phyloP scores from a whole-genome alignment of 192 early-diverging fungal species.

The Umbelopsis vinacea region DNA sequence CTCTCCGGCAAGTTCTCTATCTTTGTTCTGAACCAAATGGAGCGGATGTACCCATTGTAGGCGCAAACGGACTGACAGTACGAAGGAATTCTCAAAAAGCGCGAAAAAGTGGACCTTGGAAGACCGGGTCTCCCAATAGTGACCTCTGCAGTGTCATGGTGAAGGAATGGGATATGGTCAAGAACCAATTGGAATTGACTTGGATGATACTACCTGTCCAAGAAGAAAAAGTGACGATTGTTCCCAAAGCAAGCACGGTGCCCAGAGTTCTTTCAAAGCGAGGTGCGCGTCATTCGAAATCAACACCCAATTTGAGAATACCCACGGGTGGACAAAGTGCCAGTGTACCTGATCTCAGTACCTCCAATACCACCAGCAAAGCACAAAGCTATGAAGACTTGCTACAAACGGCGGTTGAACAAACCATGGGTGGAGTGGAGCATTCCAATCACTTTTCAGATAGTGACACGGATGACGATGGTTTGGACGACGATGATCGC shows the following conservation, averaged over 20 bases:
- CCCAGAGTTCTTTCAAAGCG: conserved; percentile 17
- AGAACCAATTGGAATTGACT: conserved; percentile 2
- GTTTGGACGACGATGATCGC: not conserved
- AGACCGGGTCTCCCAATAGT: not conserved
- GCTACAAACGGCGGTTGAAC: not conserved
- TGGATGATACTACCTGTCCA: conserved; percentile 1
- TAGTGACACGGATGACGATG: not conserved
- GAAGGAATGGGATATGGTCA: conserved; percentile 11
- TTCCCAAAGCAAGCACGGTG: conserved; percentile 2
- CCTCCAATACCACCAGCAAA: not conserved
- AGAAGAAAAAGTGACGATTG: not conserved
- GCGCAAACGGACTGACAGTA: not conserved
- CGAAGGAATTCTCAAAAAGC: conserved; percentile 15
- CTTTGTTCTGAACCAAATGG: not conserved
- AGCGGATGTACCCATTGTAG: not conserved
- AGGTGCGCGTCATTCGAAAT: not conserved
- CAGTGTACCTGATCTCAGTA: conserved; percentile 4
- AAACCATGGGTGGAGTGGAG: not conserved
- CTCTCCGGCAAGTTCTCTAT: conserved; percentile 26
- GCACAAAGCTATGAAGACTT: conserved; percentile 12
- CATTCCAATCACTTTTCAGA: conserved; percentile 2
- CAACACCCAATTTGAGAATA: conserved; percentile 18
- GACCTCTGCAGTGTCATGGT: conserved; percentile 8
- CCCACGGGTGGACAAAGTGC: not conserved
- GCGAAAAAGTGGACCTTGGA: conserved; percentile 8